phyloP scores from a whole-genome alignment of 495 filamentous ascomycete species.

The Bryoglossum gracile region DNA sequence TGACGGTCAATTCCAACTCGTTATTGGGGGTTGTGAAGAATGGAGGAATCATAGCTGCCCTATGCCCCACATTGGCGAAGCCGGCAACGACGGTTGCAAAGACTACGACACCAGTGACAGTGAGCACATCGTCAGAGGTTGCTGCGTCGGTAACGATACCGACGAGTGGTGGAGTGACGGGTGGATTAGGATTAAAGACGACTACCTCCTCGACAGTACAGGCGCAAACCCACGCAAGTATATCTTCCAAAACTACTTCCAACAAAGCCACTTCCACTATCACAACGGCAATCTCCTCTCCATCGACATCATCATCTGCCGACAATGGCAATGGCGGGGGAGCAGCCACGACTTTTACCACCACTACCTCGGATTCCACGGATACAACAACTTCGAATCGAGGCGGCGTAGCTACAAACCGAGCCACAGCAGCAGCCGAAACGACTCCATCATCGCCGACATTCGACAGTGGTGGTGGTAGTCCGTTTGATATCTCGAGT shows the following conservation, averaged over 20 bases:
- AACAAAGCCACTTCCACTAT: background rate
- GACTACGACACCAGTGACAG: background rate
- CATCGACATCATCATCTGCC: constrained; percentile 1
- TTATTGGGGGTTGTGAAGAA: constrained; percentile 18
- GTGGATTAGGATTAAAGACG: constrained; percentile 15
- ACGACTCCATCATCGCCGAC: background rate
- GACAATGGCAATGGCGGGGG: background rate
- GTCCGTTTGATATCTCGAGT: constrained; percentile 14
- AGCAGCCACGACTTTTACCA: background rate
- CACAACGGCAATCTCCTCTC: background rate
- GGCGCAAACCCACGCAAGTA: background rate
- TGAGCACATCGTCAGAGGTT: background rate
- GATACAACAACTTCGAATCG: background rate
- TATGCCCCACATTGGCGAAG: constrained; percentile 13
- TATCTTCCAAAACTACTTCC: background rate
- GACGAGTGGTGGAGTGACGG: constrained; percentile 14
- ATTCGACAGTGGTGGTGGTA: constrained; percentile 6
- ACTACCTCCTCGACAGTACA: background rate
- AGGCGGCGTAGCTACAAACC: background rate
- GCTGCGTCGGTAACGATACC: constrained; percentile 14
- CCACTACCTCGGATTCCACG: background rate
- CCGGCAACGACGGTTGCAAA: constrained; percentile 3
- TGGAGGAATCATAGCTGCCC: constrained; percentile 19
- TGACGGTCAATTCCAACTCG: constrained; percentile 10
- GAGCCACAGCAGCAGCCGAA: background rate